Base-by-base conservation (phyloP, 164 flowering plant genomes). In the Vitis cinerea region DNA sequence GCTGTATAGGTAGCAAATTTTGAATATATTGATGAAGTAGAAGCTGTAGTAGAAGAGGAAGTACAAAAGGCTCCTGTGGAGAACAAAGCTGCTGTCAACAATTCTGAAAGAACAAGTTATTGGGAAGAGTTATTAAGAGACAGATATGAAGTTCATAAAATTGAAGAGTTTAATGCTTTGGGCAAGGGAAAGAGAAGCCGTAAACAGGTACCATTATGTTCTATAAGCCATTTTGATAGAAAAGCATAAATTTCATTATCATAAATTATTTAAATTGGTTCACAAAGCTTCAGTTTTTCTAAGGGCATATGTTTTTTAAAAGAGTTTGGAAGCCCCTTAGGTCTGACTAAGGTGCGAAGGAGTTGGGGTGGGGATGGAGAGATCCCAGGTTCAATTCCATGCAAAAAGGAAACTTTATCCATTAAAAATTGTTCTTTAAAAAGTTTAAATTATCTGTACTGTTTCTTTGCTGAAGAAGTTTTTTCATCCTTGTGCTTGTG, bases 111-210 rank as follows among this genome's bases (percentile, higher is more conserved):
- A 79, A 61, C 85, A 61, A 83, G 44, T 79, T 96, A 82, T 71
- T 96, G 99, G 99, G 99, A 96, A 68, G 99, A 96, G 50, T 81
- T 96, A 78, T 68, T 96, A 60, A 81, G 64, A 79, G 98, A 89
- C 68, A 88, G 76, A 77, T 93, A 87, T 71, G 98, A 96, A 68
- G 89, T 81, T 72, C 90, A 87, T 59, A 90, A 88, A 81, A 71
- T 79, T 63, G 95, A 96, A 78, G 98, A 96, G 74, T 83, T 85
- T 27, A 89, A 89, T 75, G 79, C 97, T 64, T 78, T 93, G 85
- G 99, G 98, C 48, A 96, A 96, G 78, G 92, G 99, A 69, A 96
- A 89, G 80, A 83, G 99, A 82, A 91, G 91, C 77, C 87, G 93
- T 8, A 96, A 96, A 75, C 98, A 93, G 89, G 99, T 91, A 71